A percentile compares a stretch with the other conserved stretches of the same genome.
These are phyloP conservation scores for Beauveria brongniartii DNA, from an alignment of 2,329 filamentous ascomycete genomes.

Conservation along the genomic window DNA sequence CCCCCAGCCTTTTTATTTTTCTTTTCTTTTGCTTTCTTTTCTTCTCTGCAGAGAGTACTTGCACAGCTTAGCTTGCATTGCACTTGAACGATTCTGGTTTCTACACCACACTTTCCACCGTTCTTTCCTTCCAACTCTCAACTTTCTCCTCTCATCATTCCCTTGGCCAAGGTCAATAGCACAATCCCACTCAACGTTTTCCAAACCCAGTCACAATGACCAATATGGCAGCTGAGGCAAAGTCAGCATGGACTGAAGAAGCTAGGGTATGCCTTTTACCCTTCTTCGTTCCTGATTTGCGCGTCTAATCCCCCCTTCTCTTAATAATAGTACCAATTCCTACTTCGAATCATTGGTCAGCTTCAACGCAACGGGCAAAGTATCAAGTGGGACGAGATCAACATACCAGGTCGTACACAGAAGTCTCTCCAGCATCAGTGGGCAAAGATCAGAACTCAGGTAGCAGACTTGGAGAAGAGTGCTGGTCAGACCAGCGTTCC, in stretches of 20 bases:
- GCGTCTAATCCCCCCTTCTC: not conserved
- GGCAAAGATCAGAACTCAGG: constrained; percentile 13
- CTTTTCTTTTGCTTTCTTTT: not conserved
- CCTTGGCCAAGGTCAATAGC: not conserved
- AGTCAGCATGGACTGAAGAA: constrained; percentile 5
- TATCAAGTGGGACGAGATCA: constrained; percentile 14
- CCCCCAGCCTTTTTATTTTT: not conserved
- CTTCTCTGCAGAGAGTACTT: not conserved
- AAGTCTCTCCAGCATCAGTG: constrained; percentile 17
- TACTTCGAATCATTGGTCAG: constrained; percentile 12
- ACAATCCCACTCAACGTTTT: not conserved
- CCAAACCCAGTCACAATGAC: not conserved
- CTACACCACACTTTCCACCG: not conserved
- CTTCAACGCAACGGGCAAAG: constrained; percentile 10
- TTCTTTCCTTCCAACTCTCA: not conserved
- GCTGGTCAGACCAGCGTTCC: not conserved
- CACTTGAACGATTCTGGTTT: not conserved
- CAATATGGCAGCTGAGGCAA: not conserved
- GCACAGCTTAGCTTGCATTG: not conserved
- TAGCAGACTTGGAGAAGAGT: constrained; percentile 20
- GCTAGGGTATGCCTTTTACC: not conserved
- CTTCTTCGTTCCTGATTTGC: too few species aligned
- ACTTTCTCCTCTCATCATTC: not conserved
- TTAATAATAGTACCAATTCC: constrained; percentile 11
- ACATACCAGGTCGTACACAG: constrained; percentile 16